Evolutionary conservation across 441 rosid species (phyloP).

Genomic region (Flueggea neowawraea): DNA sequence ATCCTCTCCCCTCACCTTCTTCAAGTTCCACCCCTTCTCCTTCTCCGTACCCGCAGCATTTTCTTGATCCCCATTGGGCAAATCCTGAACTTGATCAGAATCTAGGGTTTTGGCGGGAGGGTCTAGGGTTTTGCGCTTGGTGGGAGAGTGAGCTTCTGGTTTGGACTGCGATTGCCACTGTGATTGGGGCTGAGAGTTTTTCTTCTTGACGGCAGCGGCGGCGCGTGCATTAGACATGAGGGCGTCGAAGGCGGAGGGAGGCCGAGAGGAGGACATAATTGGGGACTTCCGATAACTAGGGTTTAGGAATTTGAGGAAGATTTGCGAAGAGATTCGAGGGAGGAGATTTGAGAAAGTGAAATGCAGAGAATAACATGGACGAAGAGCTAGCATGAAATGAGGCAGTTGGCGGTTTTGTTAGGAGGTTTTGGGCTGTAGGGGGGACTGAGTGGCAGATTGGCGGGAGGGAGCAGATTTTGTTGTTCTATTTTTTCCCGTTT

Average conservation of each 20-base stretch:
- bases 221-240: constrained; percentile 86
- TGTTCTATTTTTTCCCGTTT: too few species aligned
- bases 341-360: too few species aligned
- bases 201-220: constrained; percentile 43
- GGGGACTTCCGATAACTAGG: constrained; percentile 4
- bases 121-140: constrained; percentile 48
- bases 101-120: constrained; percentile 20
- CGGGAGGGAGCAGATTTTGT: too few species aligned
- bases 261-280: constrained; percentile 56
- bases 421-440: too few species aligned
- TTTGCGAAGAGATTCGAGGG: too few species aligned
- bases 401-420: too few species aligned
- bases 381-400: too few species aligned
- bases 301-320: constrained; percentile 12
- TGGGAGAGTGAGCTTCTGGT: constrained; percentile 34
- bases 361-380: too few species aligned
- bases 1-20: constrained; percentile 38
- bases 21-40: constrained; percentile 6
- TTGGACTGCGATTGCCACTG: constrained; percentile 13
- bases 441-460: too few species aligned
- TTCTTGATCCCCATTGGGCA: constrained; percentile 2
- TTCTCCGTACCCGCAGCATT: not conserved
- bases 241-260: constrained; percentile 77
- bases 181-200: constrained; percentile 26
- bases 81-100: not conserved